These are phyloP conservation scores for Penicillium griseofulvum DNA, from an alignment of 2,329 filamentous ascomycete genomes.

Conservation along the genomic window DNA sequence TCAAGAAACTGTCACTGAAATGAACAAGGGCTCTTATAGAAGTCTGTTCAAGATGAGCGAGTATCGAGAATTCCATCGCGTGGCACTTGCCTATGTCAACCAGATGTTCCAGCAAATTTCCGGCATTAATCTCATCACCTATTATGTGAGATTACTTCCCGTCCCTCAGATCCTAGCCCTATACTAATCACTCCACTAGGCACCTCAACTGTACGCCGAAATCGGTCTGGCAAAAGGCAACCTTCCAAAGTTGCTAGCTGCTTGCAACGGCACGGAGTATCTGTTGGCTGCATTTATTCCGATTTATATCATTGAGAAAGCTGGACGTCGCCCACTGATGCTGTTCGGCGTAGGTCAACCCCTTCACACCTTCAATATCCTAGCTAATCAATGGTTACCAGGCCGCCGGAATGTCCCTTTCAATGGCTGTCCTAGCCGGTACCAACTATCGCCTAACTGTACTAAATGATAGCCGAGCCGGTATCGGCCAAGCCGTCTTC, in stretches of 20 bases:
- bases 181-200: constrained; percentile 11
- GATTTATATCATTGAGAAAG: constrained; percentile 48
- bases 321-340: constrained; percentile 65
- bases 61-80: constrained; percentile 54
- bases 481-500: constrained; percentile 50
- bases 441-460: constrained; percentile 30
- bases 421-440: constrained; percentile 58
- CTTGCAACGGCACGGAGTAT: constrained; percentile 51
- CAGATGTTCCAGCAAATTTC: constrained; percentile 51
- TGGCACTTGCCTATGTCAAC: constrained; percentile 53
- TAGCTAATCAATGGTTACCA: neutral
- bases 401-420: constrained; percentile 56
- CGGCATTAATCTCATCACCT: constrained; percentile 42
- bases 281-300: constrained; percentile 49
- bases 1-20: constrained; percentile 50
- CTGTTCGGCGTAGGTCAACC: constrained; percentile 54
- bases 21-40: constrained; percentile 47
- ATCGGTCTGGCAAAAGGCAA: constrained; percentile 21
- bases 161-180: no score
- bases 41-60: constrained; percentile 58
- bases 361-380: no score
- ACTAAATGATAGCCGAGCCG: constrained; percentile 34
- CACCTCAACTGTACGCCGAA: constrained; percentile 18
- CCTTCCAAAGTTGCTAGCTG: constrained; percentile 41
- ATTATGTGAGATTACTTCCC: constrained; percentile 27